Base-by-base conservation (phyloP, 2,329 filamentous ascomycete genomes). In the Peltaster fructicola region DNA sequence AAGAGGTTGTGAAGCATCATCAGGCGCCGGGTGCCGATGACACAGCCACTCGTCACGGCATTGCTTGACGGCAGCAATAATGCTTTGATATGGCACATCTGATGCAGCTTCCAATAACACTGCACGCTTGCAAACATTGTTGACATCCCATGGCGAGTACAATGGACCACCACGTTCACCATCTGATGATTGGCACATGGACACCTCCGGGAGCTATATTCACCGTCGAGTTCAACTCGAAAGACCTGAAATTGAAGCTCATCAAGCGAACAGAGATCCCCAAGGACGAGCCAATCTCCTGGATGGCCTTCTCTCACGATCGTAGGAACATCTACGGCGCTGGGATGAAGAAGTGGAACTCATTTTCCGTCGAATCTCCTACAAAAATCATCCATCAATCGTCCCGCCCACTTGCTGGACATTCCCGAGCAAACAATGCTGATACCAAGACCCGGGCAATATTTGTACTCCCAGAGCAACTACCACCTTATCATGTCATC, bases 311-410 rank as follows among this genome's bases (percentile, higher is more conserved):
- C 44, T 25, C 23, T 7, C 79, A 90, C 53, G 58, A 65, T 33
- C 77, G 74, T 44, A 85, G 81, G 53, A 75, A 77, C 48, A 73
- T 91, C 32, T 91, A 91, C 50, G 81, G 81, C 41, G 73, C 81
- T 3, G 78, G 79, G 32, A 88, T 88, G 79, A 91, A 91, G 62
- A 85, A 82, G 50, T 91, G 80, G 79, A 74, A 74, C 24, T 82
- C 75, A 48, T 85, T 79, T 50, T 59, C 70, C 22, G 75, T 90
- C 41, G 67, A 73, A 40, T 73, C 67, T 38, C 76, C 80, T 3
- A 73, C 68, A 2, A 68, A 80, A 24, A 88, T 91, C 36, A 54
- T 69, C 22, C 80, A 88, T 38, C 65, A 75, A 48, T 61, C 62
- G 21, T 80, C 80, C 8, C 71, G 81, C 50, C 64, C 75, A 3